These are phyloP conservation scores for Bryoerythrophyllum caledonicum DNA, from an alignment of 225 moss, liverwort and hornwort species.

Conservation along the genomic window DNA sequence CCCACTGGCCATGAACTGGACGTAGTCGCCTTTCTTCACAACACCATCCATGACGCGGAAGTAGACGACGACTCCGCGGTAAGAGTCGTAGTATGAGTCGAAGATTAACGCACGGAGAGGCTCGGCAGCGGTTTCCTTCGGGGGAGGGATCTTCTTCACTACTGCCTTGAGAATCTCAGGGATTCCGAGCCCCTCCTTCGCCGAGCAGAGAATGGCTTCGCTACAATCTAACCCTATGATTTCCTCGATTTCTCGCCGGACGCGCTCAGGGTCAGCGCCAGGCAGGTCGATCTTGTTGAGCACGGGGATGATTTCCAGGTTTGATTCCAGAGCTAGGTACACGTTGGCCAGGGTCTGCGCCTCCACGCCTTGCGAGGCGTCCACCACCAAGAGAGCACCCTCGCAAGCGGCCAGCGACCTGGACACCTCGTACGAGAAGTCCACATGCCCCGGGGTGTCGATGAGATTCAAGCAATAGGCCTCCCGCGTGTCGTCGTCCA, in stretches of 20 bases:
- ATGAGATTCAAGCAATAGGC: conserved; percentile 94
- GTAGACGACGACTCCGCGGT: conserved; percentile 92
- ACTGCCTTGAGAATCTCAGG: conserved; percentile 80
- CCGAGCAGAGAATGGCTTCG: conserved; percentile 93
- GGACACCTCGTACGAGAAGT: conserved; percentile 98
- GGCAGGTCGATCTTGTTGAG: conserved; percentile 98
- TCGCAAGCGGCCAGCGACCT: conserved; percentile 98
- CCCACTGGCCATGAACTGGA: conserved; percentile 96
- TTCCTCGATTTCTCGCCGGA: conserved; percentile 88
- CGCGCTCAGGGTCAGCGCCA: conserved; percentile 94
- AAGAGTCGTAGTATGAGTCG: conserved; percentile 90
- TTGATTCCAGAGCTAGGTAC: conserved; percentile 88
- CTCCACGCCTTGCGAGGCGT: conserved; percentile 98
- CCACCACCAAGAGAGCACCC: conserved; percentile 91
- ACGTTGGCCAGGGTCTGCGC: conserved; percentile 97
- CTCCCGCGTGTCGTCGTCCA: conserved; percentile 65
- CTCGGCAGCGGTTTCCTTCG: conserved; percentile 60
- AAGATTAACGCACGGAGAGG: conserved; percentile 94
- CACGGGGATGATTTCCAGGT: conserved; percentile 95
- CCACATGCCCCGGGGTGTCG: conserved; percentile 97
- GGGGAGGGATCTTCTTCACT: conserved; percentile 80
- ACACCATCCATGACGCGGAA: conserved; percentile 90
- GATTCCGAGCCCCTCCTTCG: conserved; percentile 94
- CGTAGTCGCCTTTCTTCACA: conserved; percentile 77
- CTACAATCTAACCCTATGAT: conserved; percentile 93